These are phyloP conservation scores for Dichotomopilus funicola DNA, from an alignment of 2,329 filamentous ascomycete species.

Conservation along the genomic window DNA sequence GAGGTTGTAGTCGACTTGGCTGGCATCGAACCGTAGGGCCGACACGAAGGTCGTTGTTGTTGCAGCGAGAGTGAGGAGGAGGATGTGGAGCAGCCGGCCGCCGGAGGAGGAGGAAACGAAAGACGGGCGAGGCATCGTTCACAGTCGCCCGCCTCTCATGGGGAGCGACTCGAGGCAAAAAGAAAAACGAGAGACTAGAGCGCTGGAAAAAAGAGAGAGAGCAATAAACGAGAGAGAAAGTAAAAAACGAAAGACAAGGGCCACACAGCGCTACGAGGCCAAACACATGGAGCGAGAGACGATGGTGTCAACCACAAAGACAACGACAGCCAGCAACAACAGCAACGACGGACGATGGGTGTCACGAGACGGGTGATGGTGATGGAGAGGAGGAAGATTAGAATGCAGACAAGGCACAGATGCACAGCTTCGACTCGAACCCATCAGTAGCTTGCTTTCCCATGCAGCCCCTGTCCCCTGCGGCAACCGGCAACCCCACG, in stretches of 20 bases:
- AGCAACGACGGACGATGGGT: too few relatives aligned
- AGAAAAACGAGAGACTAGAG: conserved; percentile 19
- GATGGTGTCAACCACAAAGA: conserved; percentile 2
- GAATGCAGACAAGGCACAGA: too few relatives aligned
- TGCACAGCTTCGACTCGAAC: too few relatives aligned
- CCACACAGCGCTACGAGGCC: conserved; percentile 15
- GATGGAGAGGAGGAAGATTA: conserved; percentile 16
- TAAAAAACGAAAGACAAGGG: not conserved
- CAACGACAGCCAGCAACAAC: too few relatives aligned
- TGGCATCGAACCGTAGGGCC: conserved; percentile 26
- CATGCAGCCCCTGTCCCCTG: not conserved
- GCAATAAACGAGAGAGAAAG: conserved; percentile 13
- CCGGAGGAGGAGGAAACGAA: conserved; percentile 13
- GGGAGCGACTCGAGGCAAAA: conserved; percentile 18
- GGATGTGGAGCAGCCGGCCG: not conserved
- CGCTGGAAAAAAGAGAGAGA: not conserved
- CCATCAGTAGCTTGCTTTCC: conserved; percentile 6
- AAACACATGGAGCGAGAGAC: conserved; percentile 17
- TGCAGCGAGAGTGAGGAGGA: conserved; percentile 23
- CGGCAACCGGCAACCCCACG: conserved; percentile 3
- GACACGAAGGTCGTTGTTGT: conserved; percentile 25
- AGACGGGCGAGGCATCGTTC: conserved; percentile 26
- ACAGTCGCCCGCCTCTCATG: conserved; percentile 25
- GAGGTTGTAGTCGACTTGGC: conserved; percentile 47
- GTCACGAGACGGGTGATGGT: not conserved